Conservation (phyloP, 2,329 filamentous ascomycete genomes). For the Xylariaceae sp. region DNA sequence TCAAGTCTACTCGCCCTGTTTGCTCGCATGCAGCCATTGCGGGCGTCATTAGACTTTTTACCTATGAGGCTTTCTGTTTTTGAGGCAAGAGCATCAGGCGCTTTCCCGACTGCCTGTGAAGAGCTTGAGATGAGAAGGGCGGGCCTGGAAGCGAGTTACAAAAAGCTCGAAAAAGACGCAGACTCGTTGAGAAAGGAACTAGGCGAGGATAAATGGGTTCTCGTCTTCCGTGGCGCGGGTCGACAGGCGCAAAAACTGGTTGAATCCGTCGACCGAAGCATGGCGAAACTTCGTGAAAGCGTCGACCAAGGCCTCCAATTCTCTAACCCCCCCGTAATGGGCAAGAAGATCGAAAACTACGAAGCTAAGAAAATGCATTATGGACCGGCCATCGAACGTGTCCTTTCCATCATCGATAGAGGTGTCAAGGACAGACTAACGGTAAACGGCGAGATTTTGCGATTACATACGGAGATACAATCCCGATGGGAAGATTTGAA, state of each 20-base stretch:
- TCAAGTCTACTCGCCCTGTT: constrained; percentile 85
- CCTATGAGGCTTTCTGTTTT: constrained; percentile 93
- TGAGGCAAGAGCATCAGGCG: constrained; percentile 66
- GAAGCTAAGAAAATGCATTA: constrained; percentile 95
- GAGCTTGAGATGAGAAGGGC: constrained; percentile 74
- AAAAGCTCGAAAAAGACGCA: constrained; percentile 82
- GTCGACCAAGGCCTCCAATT: constrained; percentile 71
- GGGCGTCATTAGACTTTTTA: constrained; percentile 89
- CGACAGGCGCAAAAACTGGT: constrained; percentile 94
- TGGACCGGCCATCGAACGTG: constrained; percentile 84
- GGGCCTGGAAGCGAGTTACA: constrained; percentile 78
- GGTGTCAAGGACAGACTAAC: constrained; percentile 94
- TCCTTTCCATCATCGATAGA: constrained; percentile 88
- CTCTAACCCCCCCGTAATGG: constrained; percentile 63
- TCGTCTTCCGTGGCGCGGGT: constrained; percentile 90
- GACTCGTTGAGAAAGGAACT: constrained; percentile 85
- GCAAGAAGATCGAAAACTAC: constrained; percentile 86
- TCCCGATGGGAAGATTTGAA: constrained; percentile 75
- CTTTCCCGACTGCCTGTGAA: constrained; percentile 87
- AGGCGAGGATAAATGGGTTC: constrained; percentile 91
- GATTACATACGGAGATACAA: constrained; percentile 80
- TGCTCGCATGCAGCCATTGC: constrained; percentile 88
- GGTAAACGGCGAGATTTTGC: constrained; percentile 90
- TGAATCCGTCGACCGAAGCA: constrained; percentile 85
- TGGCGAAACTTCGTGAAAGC: constrained; percentile 74